Evolutionary conservation across 139 green algal species (phyloP).

Genomic region (Chlorella sp.): DNA sequence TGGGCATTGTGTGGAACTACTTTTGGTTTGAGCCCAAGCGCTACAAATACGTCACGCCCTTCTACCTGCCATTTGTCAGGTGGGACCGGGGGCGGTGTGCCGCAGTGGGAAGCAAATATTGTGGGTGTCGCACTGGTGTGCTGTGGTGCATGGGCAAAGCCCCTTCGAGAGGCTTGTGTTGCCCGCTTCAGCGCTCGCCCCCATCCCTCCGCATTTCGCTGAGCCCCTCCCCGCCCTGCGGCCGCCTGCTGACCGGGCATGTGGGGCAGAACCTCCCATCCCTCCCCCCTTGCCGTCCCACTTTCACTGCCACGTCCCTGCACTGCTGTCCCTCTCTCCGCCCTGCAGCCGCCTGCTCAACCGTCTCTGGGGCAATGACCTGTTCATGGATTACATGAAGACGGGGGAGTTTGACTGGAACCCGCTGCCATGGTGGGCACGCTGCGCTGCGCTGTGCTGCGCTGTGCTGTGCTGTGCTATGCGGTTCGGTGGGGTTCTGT

Average conservation of each 20-base stretch:
- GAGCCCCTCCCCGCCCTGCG: too few relatives aligned
- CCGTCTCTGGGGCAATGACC: slow-evolving; percentile 59
- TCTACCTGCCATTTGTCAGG: slow-evolving; percentile 41
- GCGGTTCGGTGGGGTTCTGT: not conserved
- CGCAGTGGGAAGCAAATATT: too few relatives aligned
- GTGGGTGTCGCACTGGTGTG: not conserved
- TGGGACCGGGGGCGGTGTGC: not conserved
- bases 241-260: too few relatives aligned
- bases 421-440: slow-evolving; percentile 20
- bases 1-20: slow-evolving; percentile 72
- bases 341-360: slow-evolving; percentile 42
- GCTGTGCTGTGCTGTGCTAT: not conserved
- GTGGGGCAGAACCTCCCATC: too few relatives aligned
- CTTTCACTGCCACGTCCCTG: too few relatives aligned
- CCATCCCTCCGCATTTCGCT: too few relatives aligned
- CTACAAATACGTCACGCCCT: slow-evolving; percentile 7
- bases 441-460: not conserved
- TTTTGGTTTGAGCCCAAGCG: slow-evolving; percentile 61
- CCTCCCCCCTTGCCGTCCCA: too few relatives aligned
- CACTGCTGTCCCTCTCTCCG: not conserved
- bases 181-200: too few relatives aligned
- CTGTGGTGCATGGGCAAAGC: not conserved
- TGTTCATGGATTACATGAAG: slow-evolving; percentile 59
- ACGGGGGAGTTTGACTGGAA: slow-evolving; percentile 59
- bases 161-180: too few relatives aligned